Evolutionary conservation across 345 rosid genomes (phyloP).

Genomic region (Odontarrhena argentea): DNA sequence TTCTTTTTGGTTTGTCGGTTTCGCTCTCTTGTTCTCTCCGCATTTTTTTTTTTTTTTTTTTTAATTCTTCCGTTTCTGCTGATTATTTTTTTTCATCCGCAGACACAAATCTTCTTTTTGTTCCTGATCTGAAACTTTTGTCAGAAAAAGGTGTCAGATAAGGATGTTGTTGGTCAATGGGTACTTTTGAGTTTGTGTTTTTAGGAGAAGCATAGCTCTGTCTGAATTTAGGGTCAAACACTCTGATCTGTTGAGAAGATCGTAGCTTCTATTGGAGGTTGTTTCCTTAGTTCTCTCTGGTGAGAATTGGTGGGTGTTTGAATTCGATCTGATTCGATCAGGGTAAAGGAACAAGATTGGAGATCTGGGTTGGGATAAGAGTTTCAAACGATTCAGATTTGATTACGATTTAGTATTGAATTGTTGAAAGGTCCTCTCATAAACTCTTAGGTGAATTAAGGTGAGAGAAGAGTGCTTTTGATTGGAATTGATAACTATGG

Average conservation of each 20-base stretch:
- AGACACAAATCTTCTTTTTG: not conserved
- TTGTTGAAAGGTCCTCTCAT: not conserved
- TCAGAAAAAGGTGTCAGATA: constrained; percentile 29
- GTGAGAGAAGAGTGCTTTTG: constrained; percentile 11
- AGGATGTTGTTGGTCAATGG: constrained; percentile 21
- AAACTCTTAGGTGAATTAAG: constrained; percentile 1
- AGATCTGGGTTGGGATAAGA: constrained; percentile 34
- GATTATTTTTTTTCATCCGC: not conserved
- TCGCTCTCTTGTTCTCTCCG: constrained; percentile 10
- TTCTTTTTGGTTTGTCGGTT: constrained; percentile 5
- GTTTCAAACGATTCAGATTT: constrained; percentile 24
- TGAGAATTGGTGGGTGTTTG: constrained; percentile 31
- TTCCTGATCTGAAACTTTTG: constrained; percentile 35
- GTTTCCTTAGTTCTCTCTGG: constrained; percentile 14
- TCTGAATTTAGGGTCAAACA: constrained; percentile 33
- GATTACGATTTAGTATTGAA: not conserved
- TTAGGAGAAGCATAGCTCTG: constrained; percentile 11
- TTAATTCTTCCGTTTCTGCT: constrained; percentile 21
- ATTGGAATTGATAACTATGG: constrained; percentile 46
- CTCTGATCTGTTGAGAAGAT: constrained; percentile 16
- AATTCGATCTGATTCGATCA: constrained; percentile 24
- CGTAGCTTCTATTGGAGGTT: not conserved
- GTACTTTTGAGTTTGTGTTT: not conserved
- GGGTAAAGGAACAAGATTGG: constrained; percentile 13
- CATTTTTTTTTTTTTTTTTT: not conserved